Percentiles rank a stretch among this genome's conserved stretches.
Conservation (phyloP, 345 rosid species). For the Murraya koenigii region DNA sequence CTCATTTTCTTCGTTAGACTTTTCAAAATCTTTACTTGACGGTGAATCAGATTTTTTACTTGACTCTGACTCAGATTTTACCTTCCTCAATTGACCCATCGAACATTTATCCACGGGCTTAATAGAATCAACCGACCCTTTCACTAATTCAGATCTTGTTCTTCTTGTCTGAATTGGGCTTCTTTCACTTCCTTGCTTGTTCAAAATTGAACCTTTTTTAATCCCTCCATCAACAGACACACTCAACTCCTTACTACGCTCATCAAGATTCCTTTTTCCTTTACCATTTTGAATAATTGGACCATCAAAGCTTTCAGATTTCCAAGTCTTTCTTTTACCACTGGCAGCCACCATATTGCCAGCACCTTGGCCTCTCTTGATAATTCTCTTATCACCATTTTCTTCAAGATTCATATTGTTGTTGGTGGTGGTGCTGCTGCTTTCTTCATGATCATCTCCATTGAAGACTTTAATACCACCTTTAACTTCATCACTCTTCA, state of each 20-base stretch:
- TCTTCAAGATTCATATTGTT: conserved; percentile 1
- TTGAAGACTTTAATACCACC: conserved; percentile 60
- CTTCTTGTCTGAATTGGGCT: conserved; percentile 45
- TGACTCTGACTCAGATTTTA: conserved; percentile 28
- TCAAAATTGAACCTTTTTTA: conserved; percentile 33
- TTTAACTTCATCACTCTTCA: conserved; percentile 62
- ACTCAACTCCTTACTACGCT: conserved; percentile 20
- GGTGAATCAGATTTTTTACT: conserved; percentile 31
- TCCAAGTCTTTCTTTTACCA: conserved; percentile 68
- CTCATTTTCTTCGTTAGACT: conserved; percentile 25
- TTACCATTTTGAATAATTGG: conserved; percentile 36
- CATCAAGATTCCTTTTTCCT: conserved; percentile 10
- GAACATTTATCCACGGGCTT: conserved; percentile 16
- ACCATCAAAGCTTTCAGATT: conserved; percentile 43
- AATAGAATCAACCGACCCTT: conserved; percentile 16
- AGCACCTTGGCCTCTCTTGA: conserved; percentile 23
- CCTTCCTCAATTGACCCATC: conserved; percentile 20
- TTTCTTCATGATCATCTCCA: conserved; percentile 27
- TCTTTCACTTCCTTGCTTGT: conserved; percentile 34
- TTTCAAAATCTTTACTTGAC: conserved; percentile 20
- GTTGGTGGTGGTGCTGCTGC: not conserved
- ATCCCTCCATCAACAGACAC: conserved; percentile 35
- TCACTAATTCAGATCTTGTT: conserved; percentile 37
- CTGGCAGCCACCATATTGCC: conserved; percentile 26
- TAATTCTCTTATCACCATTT: conserved; percentile 11